Percentiles rank a stretch among this genome's conserved stretches.
These are phyloP conservation scores for Pharnaceum exiguum DNA, from an alignment of 148 eudicot genomes.

Conservation along the genomic window DNA sequence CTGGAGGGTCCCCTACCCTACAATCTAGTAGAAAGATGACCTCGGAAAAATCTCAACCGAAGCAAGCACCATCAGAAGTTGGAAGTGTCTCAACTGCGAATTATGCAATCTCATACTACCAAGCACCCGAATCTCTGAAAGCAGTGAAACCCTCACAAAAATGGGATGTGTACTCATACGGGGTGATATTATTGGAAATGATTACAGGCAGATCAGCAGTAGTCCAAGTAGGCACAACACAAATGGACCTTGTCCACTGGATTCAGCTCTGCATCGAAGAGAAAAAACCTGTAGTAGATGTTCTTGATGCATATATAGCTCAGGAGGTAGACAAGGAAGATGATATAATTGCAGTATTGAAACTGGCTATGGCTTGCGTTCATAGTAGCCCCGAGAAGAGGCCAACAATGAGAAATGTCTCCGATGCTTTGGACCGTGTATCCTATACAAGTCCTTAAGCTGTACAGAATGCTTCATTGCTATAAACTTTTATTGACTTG, in stretches of 20 bases:
- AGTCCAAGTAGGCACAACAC: slow-evolving; percentile 54
- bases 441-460: slow-evolving; percentile 31
- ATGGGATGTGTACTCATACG: slow-evolving; percentile 95
- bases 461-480: too few species aligned
- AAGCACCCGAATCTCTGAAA: slow-evolving; percentile 88
- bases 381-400: slow-evolving; percentile 68
- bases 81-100: slow-evolving; percentile 30
- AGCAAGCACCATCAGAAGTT: slow-evolving; percentile 56
- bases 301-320: slow-evolving; percentile 61
- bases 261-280: slow-evolving; percentile 86
- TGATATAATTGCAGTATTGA: slow-evolving; percentile 77
- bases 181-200: slow-evolving; percentile 78
- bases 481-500: too few species aligned
- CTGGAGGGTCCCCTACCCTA: slow-evolving; percentile 64
- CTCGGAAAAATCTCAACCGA: slow-evolving; percentile 55
- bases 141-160: slow-evolving; percentile 88
- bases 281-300: slow-evolving; percentile 72
- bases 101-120: slow-evolving; percentile 48
- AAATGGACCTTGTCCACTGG: slow-evolving; percentile 88
- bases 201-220: slow-evolving; percentile 63
- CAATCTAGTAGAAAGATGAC: slow-evolving; percentile 62
- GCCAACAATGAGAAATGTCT: slow-evolving; percentile 71
- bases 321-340: slow-evolving; percentile 75
- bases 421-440: slow-evolving; percentile 62
- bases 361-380: slow-evolving; percentile 85